Percentiles rank a stretch among this genome's conserved stretches.
Evolutionary conservation across 1,284 basidiomycete genomes (phyloP).

Genomic region (Tetrapyrgos nigripes): DNA sequence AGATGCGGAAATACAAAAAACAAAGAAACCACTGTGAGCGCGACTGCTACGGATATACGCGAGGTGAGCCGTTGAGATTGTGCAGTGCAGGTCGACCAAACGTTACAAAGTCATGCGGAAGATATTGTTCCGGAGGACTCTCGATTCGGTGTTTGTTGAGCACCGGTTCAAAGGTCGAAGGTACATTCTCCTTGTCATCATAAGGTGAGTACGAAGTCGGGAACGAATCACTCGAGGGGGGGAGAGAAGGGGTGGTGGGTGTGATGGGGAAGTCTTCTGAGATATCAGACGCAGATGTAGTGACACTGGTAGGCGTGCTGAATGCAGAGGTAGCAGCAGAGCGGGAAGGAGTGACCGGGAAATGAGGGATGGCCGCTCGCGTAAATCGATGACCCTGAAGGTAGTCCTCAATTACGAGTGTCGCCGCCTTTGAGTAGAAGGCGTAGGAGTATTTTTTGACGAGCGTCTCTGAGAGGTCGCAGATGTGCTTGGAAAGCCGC

Average conservation of each 20-base stretch:
- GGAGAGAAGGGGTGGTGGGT: slow-evolving; percentile 65
- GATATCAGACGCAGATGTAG: slow-evolving; percentile 72
- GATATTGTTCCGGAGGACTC: slow-evolving; percentile 72
- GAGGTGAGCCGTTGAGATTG: slow-evolving; percentile 63
- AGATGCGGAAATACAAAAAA: slow-evolving; percentile 20
- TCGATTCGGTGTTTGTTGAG: slow-evolving; percentile 74
- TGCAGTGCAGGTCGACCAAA: slow-evolving; percentile 78
- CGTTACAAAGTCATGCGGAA: slow-evolving; percentile 79
- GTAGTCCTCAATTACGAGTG: slow-evolving; percentile 92
- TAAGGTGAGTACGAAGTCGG: slow-evolving; percentile 57
- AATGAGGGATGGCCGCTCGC: slow-evolving; percentile 52
- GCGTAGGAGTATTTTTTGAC: slow-evolving; percentile 97
- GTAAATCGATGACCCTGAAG: slow-evolving; percentile 77
- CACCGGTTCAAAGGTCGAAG: slow-evolving; percentile 69
- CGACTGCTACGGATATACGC: slow-evolving; percentile 61
- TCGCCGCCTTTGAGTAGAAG: slow-evolving; percentile 95
- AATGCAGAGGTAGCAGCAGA: slow-evolving; percentile 49
- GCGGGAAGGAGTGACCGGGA: slow-evolving; percentile 78
- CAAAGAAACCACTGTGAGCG: slow-evolving; percentile 11
- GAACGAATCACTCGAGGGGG: slow-evolving; percentile 60
- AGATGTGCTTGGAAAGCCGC: slow-evolving; percentile 84
- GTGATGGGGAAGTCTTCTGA: slow-evolving; percentile 85
- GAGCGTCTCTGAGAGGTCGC: slow-evolving; percentile 91
- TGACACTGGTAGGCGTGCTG: slow-evolving; percentile 75
- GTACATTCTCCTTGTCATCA: slow-evolving; percentile 81